A percentile compares a stretch with the other conserved stretches of the same genome.
Conservation (phyloP, 345 rosid species). For the Eucalyptus dawsonii region DNA sequence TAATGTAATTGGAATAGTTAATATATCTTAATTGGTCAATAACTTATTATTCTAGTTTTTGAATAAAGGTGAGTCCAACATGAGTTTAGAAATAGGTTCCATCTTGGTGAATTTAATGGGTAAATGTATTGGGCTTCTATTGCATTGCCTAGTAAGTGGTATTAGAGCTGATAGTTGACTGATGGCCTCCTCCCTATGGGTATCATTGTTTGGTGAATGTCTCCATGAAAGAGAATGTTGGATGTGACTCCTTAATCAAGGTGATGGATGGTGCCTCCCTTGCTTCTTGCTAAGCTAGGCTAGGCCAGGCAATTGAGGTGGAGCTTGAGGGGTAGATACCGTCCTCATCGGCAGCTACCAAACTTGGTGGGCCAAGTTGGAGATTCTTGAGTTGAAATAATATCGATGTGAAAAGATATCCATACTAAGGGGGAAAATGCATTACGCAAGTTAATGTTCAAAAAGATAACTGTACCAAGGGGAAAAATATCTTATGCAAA, state of each 20-base stretch:
- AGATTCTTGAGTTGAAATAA: not conserved
- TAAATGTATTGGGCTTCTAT: not conserved
- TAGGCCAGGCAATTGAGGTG: not conserved
- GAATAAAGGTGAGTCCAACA: not conserved
- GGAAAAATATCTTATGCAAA: too few relatives aligned
- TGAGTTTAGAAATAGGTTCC: too few relatives aligned
- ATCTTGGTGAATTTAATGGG: not conserved
- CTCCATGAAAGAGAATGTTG: not conserved
- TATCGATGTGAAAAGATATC: not conserved
- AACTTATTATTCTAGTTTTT: too few relatives aligned
- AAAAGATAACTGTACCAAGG: not conserved
- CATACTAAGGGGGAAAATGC: not conserved
- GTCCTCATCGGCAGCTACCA: not conserved
- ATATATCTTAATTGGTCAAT: too few relatives aligned
- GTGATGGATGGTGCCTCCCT: not conserved
- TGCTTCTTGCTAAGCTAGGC: not conserved
- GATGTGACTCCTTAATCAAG: not conserved
- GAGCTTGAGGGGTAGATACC: not conserved
- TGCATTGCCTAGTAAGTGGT: not conserved
- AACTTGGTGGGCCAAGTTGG: not conserved
- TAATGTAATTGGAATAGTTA: not conserved
- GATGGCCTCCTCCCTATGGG: not conserved
- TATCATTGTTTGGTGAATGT: not conserved
- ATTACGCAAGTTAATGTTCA: not conserved
- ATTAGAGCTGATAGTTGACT: not conserved